A percentile compares a stretch with the other conserved stretches of the same genome.
Evolutionary conservation across 108 stramenopile genomes (phyloP).

Genomic region (Cyclotella cryptica): DNA sequence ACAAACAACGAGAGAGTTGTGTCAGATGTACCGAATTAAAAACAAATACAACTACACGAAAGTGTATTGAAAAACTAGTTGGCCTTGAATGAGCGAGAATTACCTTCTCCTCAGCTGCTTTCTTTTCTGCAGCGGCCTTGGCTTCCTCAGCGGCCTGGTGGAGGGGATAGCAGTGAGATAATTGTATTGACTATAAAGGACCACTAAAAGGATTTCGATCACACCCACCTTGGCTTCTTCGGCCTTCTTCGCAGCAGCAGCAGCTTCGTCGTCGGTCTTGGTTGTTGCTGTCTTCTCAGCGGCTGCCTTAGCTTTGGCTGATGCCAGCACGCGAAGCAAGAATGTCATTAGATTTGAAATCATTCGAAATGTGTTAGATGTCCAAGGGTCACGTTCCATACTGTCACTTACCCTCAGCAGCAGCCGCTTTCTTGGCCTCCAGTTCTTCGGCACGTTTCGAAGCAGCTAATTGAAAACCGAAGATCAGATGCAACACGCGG

Average conservation of each 20-base stretch:
- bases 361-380: not conserved
- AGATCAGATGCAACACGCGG: not conserved
- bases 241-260: conserved; percentile 9
- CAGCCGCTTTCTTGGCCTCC: conserved; percentile 21
- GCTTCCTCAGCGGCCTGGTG: conserved; percentile 14
- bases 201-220: too few species aligned
- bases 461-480: conserved; percentile 1
- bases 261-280: not conserved
- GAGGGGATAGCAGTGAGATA: not conserved
- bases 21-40: too few species aligned
- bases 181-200: too few species aligned
- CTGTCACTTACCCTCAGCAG: conserved; percentile 13
- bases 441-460: conserved; percentile 16
- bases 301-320: conserved; percentile 25
- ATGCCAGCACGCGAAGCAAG: too few species aligned
- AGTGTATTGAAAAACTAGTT: too few species aligned
- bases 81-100: too few species aligned
- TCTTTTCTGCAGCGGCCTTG: conserved; percentile 41
- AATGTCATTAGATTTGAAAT: not conserved
- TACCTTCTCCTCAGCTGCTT: conserved; percentile 21
- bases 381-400: not conserved
- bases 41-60: too few species aligned
- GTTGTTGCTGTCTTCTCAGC: conserved; percentile 12
- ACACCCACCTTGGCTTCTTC: too few species aligned
- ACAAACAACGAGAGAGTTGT: not conserved